These are phyloP conservation scores for Tuctoria greenei DNA, from an alignment of 176 grass and related monocot species.

Conservation along the genomic window DNA sequence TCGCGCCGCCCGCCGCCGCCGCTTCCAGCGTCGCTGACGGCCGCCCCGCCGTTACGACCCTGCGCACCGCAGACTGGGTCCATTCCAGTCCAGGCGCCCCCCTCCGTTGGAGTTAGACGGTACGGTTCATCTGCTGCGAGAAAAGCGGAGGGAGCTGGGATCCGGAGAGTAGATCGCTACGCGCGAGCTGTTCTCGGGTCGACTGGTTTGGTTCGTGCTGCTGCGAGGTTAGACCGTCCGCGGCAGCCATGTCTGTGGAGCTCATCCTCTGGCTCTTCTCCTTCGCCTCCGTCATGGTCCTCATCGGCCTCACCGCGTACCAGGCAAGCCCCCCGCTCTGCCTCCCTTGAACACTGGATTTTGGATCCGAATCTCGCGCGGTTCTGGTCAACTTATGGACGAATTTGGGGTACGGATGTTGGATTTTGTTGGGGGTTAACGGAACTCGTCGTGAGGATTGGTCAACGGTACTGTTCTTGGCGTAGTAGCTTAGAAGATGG, in stretches of 20 bases:
- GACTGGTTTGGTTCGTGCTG: neutral
- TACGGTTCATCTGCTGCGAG: neutral
- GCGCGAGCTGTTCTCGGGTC: slow-evolving; percentile 13
- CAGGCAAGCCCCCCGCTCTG: slow-evolving; percentile 49
- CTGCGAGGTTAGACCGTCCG: neutral
- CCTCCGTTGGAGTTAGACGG: neutral
- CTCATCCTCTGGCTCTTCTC: slow-evolving; percentile 79
- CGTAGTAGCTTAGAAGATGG: neutral
- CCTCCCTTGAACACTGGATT: neutral
- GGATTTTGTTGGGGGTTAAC: neutral
- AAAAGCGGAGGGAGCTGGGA: neutral
- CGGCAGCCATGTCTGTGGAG: slow-evolving; percentile 60
- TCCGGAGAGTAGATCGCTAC: neutral
- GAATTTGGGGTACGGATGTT: neutral
- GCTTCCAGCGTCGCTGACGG: slow-evolving; percentile 10
- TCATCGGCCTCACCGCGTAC: slow-evolving; percentile 72
- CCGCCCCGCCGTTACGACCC: neutral
- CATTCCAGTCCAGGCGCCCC: neutral
- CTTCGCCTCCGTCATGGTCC: slow-evolving; percentile 66
- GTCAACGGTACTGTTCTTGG: slow-evolving; percentile 27
- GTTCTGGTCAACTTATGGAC: neutral
- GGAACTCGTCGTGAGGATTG: neutral
- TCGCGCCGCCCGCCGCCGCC: neutral
- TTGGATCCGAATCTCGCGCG: slow-evolving; percentile 16
- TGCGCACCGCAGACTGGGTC: neutral